phyloP scores from a whole-genome alignment of 495 filamentous ascomycete species.

The Xylaria intraflava region DNA sequence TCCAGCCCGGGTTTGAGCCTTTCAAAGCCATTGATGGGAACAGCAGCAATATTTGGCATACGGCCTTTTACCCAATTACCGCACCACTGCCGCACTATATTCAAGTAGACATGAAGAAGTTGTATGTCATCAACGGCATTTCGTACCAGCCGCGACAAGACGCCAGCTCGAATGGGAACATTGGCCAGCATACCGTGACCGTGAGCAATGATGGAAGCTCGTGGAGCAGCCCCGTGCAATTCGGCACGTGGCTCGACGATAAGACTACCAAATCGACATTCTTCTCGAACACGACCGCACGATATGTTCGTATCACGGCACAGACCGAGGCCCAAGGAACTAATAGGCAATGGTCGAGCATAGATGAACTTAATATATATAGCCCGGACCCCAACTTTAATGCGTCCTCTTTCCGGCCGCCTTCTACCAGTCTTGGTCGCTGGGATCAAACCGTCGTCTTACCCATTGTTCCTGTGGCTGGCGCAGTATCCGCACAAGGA shows the following conservation, averaged over 20 bases:
- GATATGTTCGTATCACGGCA: slow-evolving; percentile 37
- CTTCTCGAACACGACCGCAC: slow-evolving; percentile 31
- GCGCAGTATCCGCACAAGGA: slow-evolving; percentile 2
- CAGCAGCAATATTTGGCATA: slow-evolving; percentile 24
- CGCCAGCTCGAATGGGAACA: slow-evolving; percentile 26
- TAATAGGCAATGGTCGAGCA: slow-evolving; percentile 26
- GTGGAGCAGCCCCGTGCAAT: slow-evolving; percentile 34
- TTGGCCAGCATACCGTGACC: slow-evolving; percentile 35
- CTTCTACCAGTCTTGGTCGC: slow-evolving; percentile 26
- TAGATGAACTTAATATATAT: slow-evolving; percentile 22
- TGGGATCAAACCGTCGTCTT: slow-evolving; percentile 49
- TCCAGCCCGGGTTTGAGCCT: slow-evolving; percentile 19
- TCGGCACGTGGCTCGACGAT: slow-evolving; percentile 40
- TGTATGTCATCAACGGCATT: slow-evolving; percentile 15
- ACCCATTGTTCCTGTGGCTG: slow-evolving; percentile 43
- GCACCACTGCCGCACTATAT: slow-evolving; percentile 25
- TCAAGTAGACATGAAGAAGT: slow-evolving; percentile 29
- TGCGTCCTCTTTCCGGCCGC: neutral
- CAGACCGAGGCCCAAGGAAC: slow-evolving; percentile 30
- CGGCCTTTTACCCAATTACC: slow-evolving; percentile 19
- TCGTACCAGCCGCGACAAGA: slow-evolving; percentile 30
- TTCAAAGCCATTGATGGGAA: slow-evolving; percentile 23
- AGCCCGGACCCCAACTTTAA: slow-evolving; percentile 5
- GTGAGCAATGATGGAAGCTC: slow-evolving; percentile 33
- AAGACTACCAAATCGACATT: slow-evolving; percentile 34